A percentile compares a stretch with the other conserved stretches of the same genome.
Evolutionary conservation across 139 green algal species (phyloP).

Genomic region (Closterium sp.): DNA sequence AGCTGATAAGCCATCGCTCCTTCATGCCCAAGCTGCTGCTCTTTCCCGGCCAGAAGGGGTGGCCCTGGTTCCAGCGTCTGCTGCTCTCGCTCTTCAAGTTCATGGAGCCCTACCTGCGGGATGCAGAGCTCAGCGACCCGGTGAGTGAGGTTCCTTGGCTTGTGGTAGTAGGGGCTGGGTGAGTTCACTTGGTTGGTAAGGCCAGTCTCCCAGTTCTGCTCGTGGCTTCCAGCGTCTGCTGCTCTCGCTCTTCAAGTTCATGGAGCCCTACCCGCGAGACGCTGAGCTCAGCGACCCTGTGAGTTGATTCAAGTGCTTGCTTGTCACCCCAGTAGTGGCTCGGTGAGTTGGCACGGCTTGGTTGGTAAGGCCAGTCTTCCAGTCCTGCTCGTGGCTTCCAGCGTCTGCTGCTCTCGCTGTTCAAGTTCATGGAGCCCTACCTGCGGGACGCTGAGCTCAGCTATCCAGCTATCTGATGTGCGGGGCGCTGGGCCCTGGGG

Average conservation of each 20-base stretch:
- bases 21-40: slow-evolving; percentile 85
- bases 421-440: slow-evolving; percentile 91
- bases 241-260: slow-evolving; percentile 7
- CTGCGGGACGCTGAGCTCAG: slow-evolving; percentile 83
- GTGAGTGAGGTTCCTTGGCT: slow-evolving; percentile 11
- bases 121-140: slow-evolving; percentile 74
- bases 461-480: no score
- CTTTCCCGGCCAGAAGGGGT: slow-evolving; percentile 62
- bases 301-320: neutral
- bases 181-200: no score
- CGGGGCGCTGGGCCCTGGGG: no score
- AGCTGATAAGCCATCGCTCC: slow-evolving; percentile 89
- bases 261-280: slow-evolving; percentile 50
- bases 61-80: slow-evolving; percentile 71
- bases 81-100: slow-evolving; percentile 83
- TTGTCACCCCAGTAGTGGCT: no score
- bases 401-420: slow-evolving; percentile 70
- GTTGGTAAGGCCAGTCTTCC: no score
- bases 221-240: slow-evolving; percentile 66
- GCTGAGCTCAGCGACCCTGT: slow-evolving; percentile 74
- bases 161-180: no score
- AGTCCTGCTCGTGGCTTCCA: no score
- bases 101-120: slow-evolving; percentile 93
- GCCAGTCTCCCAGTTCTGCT: no score
- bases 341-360: no score